Evolutionary conservation across 495 filamentous ascomycete species (phyloP).

Genomic region (Evernia prunastri): DNA sequence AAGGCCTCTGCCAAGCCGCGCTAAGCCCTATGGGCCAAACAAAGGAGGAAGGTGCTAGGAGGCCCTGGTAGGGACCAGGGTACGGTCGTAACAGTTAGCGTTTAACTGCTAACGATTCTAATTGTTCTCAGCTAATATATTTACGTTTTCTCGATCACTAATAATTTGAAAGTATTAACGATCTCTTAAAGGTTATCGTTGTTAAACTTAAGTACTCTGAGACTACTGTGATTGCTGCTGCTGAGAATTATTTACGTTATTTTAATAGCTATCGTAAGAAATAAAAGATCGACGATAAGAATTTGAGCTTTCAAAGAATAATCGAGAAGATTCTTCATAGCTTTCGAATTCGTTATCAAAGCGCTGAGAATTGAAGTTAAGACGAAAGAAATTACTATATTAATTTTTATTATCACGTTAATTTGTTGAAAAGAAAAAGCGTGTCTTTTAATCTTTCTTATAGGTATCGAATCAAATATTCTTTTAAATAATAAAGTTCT

Average conservation of each 20-base stretch:
- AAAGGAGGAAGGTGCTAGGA: too few species aligned
- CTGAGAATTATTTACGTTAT: not conserved
- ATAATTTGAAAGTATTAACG: not conserved
- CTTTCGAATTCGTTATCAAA: not conserved
- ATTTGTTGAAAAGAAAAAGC: too few species aligned
- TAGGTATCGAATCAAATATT: not conserved
- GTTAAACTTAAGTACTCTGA: not conserved
- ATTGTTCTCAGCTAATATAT: not conserved
- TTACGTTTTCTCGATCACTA: not conserved
- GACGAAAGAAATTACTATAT: not conserved
- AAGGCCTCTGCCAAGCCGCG: too few species aligned
- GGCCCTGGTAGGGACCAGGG: too few species aligned
- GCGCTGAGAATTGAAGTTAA: not conserved
- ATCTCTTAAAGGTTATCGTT: not conserved
- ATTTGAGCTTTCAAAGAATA: not conserved
- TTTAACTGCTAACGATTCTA: not conserved
- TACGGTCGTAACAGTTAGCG: too few species aligned
- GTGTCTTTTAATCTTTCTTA: not conserved
- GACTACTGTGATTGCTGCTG: too few species aligned
- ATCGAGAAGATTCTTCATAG: too few species aligned
- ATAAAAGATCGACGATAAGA: not conserved
- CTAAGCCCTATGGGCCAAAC: too few species aligned
- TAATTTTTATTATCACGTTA: too few species aligned
- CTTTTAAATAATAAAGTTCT: not conserved
- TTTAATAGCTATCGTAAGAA: not conserved